Evolutionary conservation across 106 monocot species (phyloP).

Genomic region (Allium cepa): DNA sequence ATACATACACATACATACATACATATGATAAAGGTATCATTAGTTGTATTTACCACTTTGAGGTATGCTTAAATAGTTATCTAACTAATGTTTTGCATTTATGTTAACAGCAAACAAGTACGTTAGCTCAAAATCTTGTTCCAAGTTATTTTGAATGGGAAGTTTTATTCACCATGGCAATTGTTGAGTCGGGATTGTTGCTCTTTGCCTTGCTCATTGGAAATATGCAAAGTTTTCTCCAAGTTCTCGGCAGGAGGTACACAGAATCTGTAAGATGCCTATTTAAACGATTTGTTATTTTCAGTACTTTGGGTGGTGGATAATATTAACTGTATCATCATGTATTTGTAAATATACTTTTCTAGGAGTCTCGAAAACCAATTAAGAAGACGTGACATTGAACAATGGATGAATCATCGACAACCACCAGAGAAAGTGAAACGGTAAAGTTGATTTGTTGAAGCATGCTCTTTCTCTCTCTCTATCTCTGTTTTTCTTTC

Average conservation of each 20-base stretch:
- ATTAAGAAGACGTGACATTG: constrained; percentile 28
- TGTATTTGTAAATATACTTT: constrained; percentile 3
- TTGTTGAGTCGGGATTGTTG: constrained; percentile 55
- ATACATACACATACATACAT: too few relatives aligned
- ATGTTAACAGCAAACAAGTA: constrained; percentile 63
- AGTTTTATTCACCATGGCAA: constrained; percentile 72
- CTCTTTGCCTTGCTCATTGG: constrained; percentile 76
- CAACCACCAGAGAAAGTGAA: constrained; percentile 15
- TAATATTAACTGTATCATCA: background rate
- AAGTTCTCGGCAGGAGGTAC: constrained; percentile 73
- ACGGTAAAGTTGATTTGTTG: background rate
- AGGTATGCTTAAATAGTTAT: too few relatives aligned
- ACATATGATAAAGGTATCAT: too few relatives aligned
- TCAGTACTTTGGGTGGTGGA: background rate
- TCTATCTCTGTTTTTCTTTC: background rate
- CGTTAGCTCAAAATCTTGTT: constrained; percentile 56
- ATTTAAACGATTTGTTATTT: background rate
- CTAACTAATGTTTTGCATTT: constrained; percentile 3
- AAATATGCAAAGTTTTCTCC: constrained; percentile 77
- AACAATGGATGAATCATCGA: constrained; percentile 37
- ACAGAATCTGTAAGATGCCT: background rate
- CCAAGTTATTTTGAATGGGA: constrained; percentile 74
- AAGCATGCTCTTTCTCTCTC: background rate
- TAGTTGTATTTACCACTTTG: too few relatives aligned
- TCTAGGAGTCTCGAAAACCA: constrained; percentile 30